Evolutionary conservation across 306 rosid genomes (phyloP).

Genomic region (Potentilla sterilis): DNA sequence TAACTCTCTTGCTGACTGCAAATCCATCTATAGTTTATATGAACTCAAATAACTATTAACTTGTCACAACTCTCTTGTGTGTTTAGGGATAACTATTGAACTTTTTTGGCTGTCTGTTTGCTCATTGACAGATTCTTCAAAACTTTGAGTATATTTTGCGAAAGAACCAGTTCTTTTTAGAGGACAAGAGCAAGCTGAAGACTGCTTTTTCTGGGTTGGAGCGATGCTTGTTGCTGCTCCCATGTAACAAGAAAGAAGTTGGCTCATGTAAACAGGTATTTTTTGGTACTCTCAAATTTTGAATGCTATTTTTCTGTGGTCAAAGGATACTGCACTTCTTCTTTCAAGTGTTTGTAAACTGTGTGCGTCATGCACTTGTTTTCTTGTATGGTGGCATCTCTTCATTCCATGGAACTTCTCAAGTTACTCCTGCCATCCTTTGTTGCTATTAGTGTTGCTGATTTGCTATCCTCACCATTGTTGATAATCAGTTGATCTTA

Average conservation of each 20-base stretch:
- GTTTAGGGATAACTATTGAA: background rate
- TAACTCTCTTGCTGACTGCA: background rate
- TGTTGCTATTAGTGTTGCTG: background rate
- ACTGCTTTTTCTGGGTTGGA: constrained; percentile 66
- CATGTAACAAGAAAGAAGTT: constrained; percentile 57
- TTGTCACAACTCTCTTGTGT: background rate
- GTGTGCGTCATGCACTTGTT: background rate
- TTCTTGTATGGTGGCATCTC: background rate
- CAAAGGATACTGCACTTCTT: background rate
- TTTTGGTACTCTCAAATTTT: constrained; percentile 15
- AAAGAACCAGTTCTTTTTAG: constrained; percentile 62
- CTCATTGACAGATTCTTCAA: constrained; percentile 66
- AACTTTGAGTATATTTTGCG: constrained; percentile 67
- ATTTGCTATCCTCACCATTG: background rate
- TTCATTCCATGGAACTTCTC: background rate
- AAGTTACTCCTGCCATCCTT: background rate
- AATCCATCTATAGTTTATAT: background rate
- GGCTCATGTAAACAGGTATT: constrained; percentile 55
- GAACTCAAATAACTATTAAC: background rate
- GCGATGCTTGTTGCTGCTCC: constrained; percentile 75
- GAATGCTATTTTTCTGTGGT: background rate
- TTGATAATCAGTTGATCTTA: too few relatives aligned
- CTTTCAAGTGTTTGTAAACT: background rate
- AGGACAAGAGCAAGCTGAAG: constrained; percentile 70
- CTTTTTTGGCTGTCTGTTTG: constrained; percentile 23